These are phyloP conservation scores for Oryza coarctata DNA, from an alignment of 176 grass and related monocot genomes.

Conservation along the genomic window DNA sequence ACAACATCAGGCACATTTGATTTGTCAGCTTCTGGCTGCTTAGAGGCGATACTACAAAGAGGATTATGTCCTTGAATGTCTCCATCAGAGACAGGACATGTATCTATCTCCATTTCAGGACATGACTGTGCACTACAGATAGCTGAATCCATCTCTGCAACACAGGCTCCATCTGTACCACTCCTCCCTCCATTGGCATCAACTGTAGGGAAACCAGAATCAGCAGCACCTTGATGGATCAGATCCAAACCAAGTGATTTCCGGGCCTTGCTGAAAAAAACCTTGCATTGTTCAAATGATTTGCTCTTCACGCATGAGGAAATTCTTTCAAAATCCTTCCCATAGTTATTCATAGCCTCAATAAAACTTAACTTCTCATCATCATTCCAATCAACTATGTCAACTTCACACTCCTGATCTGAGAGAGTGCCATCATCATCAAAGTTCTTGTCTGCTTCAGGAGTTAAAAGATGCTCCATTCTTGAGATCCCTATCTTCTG, in stretches of 20 bases:
- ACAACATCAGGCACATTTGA: constrained; percentile 21
- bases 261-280: constrained; percentile 92
- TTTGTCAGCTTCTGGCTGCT: constrained; percentile 20
- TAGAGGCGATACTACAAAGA: constrained; percentile 4
- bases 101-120: constrained; percentile 59
- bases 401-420: constrained; percentile 73
- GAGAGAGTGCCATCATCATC: constrained; percentile 62
- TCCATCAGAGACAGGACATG: constrained; percentile 33
- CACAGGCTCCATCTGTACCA: constrained; percentile 67
- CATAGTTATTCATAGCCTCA: constrained; percentile 62
- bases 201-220: constrained; percentile 38
- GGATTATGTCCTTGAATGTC: constrained; percentile 24
- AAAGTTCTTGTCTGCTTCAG: constrained; percentile 47
- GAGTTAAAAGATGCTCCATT: constrained; percentile 26
- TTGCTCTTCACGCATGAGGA: constrained; percentile 69
- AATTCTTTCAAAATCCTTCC: constrained; percentile 77
- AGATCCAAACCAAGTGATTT: constrained; percentile 81
- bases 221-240: constrained; percentile 50
- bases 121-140: constrained; percentile 65
- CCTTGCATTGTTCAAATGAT: constrained; percentile 84
- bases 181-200: constrained; percentile 60
- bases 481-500: constrained; percentile 41
- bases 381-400: constrained; percentile 77
- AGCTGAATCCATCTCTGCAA: constrained; percentile 65
- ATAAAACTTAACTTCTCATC: constrained; percentile 80